phyloP scores from a whole-genome alignment of 2,329 filamentous ascomycete species.

The Dendrostoma leiphaemia region DNA sequence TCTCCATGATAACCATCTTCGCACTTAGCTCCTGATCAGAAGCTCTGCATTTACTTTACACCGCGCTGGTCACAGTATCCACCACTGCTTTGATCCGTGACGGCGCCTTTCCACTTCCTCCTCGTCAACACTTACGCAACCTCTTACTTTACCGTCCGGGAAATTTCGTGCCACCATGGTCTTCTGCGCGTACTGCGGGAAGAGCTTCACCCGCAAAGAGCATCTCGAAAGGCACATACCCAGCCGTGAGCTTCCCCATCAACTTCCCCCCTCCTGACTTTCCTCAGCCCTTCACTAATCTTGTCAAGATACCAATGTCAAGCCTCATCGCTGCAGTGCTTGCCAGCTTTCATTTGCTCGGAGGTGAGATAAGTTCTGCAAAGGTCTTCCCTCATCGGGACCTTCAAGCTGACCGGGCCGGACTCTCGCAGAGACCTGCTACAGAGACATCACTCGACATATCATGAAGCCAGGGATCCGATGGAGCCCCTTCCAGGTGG shows the following conservation, averaged over 20 bases:
- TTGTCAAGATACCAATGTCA: slow-evolving; percentile 50
- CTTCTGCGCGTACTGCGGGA: slow-evolving; percentile 54
- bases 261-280: not conserved
- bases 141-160: slow-evolving; percentile 4
- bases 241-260: slow-evolving; percentile 39
- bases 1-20: not conserved
- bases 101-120: not conserved
- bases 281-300: slow-evolving; percentile 15
- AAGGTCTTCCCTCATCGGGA: not conserved
- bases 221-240: slow-evolving; percentile 56
- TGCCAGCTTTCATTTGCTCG: slow-evolving; percentile 50
- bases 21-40: not conserved
- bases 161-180: slow-evolving; percentile 32
- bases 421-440: slow-evolving; percentile 43
- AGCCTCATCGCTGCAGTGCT: slow-evolving; percentile 47
- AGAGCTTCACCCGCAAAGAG: slow-evolving; percentile 54
- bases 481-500: slow-evolving; percentile 43
- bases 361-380: slow-evolving; percentile 34
- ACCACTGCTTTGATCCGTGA: slow-evolving; percentile 13
- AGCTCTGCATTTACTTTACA: slow-evolving; percentile 12
- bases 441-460: slow-evolving; percentile 49
- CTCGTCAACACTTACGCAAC: slow-evolving; percentile 2
- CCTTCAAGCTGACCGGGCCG: not conserved
- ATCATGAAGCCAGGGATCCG: slow-evolving; percentile 48
- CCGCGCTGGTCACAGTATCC: slow-evolving; percentile 16